Conservation (phyloP, 2,329 filamentous ascomycete genomes). For the Sclerotinia minor region DNA sequence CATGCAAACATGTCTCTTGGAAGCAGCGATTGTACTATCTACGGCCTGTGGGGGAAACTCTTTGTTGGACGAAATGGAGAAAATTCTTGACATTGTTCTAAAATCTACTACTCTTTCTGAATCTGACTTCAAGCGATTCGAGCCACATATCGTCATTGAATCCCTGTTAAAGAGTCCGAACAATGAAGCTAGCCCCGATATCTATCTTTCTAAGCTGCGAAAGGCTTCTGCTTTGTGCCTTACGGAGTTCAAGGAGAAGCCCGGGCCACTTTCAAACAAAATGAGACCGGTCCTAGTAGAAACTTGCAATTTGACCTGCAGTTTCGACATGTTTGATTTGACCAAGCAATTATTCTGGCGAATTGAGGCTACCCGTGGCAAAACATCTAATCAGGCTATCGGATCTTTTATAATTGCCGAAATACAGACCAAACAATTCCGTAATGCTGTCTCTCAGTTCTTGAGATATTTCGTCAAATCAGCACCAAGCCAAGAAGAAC, state of each 20-base stretch:
- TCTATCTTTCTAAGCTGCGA: constrained; percentile 26
- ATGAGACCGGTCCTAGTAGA: constrained; percentile 30
- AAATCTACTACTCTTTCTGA: constrained; percentile 30
- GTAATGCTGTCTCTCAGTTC: constrained; percentile 15
- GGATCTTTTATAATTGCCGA: constrained; percentile 31
- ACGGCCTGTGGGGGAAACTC: constrained; percentile 26
- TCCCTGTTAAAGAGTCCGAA: constrained; percentile 24
- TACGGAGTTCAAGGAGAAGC: constrained; percentile 32
- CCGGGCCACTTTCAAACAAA: constrained; percentile 22
- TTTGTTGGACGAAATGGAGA: constrained; percentile 28
- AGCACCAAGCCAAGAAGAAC: constrained; percentile 28
- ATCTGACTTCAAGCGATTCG: constrained; percentile 31
- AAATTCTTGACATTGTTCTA: constrained; percentile 33
- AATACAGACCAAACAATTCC: constrained; percentile 31
- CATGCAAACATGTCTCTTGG: constrained; percentile 27
- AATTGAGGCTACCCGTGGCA: constrained; percentile 26
- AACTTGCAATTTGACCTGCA: constrained; percentile 33
- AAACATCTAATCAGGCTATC: constrained; percentile 2
- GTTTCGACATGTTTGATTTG: constrained; percentile 31
- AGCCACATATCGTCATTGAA: constrained; percentile 30
- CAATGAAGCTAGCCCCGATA: not conserved
- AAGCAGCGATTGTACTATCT: constrained; percentile 30
- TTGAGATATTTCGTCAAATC: constrained; percentile 18
- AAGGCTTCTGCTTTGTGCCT: constrained; percentile 37
- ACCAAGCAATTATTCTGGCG: constrained; percentile 34